Base-by-base conservation (phyloP, 345 rosid genomes). In the Camelina neglecta region DNA sequence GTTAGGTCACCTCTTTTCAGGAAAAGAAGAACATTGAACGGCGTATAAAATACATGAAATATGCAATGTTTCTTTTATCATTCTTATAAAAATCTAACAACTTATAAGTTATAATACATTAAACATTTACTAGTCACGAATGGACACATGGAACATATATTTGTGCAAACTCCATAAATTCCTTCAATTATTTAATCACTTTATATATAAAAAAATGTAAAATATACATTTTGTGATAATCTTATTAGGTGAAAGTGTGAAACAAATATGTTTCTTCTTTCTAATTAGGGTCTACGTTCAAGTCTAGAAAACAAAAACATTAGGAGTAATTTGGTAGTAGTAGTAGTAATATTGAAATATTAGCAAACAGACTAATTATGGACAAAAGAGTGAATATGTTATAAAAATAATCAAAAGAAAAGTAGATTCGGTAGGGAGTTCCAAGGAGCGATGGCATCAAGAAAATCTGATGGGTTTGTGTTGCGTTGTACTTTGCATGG, bases 401-500 rank as follows among this genome's bases (percentile, higher is more conserved):
- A 38, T 26, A 1, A 48, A 11, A 39, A 10, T 9, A 33, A 36
- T 12, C 6, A 2, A 47, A 47, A 2, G 36, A 23, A 67, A 75
- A 53, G 69, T 61, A 61, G 74, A 68, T 51, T 75, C 79, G 49
- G 64, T 42, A 41, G 69, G 69, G 42, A 75, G 69, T 75, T 60
- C 69, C 68, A 51, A 68, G 74, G 11, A 60, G 20, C 55, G 74
- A 60, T 75, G 74, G 45, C 73, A 67, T 67, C 67, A 49, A 60
- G 61, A 60, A 45, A 68, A 50, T 51, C 68, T 75, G 42, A 69
- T 53, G 29, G 49, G 69, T 61, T 60, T 18, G 57, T 68, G 74
- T 60, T 75, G 79, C 79, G 79, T 53, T 75, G 79, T 75, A 44
- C 74, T 61, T 75, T 69, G 79, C 64, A 75, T 51, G 64, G 58